These are phyloP conservation scores for Metschnikowia bowlesiae DNA, from an alignment of 805 yeast species.

Conservation along the genomic window DNA sequence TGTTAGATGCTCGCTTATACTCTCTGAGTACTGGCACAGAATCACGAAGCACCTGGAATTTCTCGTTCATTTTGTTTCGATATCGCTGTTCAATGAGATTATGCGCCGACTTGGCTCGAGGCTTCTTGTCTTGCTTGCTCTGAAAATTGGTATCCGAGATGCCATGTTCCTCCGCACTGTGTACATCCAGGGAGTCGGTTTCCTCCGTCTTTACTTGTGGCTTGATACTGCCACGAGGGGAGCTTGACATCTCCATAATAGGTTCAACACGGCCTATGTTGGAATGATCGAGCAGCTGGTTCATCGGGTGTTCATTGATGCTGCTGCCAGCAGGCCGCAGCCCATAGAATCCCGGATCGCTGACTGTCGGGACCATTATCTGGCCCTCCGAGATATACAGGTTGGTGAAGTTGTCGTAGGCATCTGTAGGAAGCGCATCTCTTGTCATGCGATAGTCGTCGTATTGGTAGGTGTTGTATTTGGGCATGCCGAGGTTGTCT, in stretches of 20 bases:
- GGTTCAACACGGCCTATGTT: background rate
- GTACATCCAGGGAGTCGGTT: background rate
- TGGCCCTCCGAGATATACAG: background rate
- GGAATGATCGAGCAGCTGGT: background rate
- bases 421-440: background rate
- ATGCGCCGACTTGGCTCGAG: slow-evolving; percentile 33
- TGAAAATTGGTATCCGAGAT: background rate
- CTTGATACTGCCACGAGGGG: background rate
- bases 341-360: background rate
- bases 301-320: background rate
- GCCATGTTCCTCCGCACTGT: background rate
- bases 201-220: background rate
- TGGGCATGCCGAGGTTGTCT: slow-evolving; percentile 1
- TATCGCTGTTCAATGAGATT: slow-evolving; percentile 42
- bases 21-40: slow-evolving; percentile 37
- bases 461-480: background rate
- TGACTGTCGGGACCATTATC: background rate
- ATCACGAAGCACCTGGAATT: slow-evolving; percentile 35
- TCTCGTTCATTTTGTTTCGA: slow-evolving; percentile 40
- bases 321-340: background rate
- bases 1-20: slow-evolving; percentile 13
- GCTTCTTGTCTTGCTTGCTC: slow-evolving; percentile 7
- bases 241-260: background rate
- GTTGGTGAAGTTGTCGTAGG: background rate
- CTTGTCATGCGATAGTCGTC: background rate